Evolutionary conservation across 1,284 basidiomycete genomes (phyloP).

Genomic region (Golubevia sp.): DNA sequence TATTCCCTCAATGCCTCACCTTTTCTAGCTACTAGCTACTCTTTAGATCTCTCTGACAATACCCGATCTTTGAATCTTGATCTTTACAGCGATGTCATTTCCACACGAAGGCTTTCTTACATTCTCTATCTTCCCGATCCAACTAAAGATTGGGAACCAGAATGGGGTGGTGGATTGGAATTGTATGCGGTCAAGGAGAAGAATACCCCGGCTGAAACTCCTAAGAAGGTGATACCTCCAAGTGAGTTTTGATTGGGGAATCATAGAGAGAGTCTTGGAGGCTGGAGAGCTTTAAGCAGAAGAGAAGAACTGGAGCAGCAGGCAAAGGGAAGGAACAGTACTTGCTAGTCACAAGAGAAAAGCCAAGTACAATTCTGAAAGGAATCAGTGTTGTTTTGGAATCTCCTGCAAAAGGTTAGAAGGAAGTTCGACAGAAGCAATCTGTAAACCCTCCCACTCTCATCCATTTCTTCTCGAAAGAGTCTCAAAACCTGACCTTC

Average conservation of each 20-base stretch:
- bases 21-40: background rate
- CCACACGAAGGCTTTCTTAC: constrained; percentile 90
- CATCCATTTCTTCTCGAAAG: background rate
- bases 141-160: constrained; percentile 70
- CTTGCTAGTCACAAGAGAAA: too few species aligned
- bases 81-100: constrained; percentile 92
- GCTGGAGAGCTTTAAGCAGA: too few species aligned
- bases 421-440: background rate
- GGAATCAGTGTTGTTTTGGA: too few species aligned
- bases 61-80: background rate
- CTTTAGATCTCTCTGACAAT: background rate
- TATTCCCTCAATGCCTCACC: background rate
- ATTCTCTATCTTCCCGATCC: constrained; percentile 96
- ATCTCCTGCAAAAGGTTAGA: background rate
- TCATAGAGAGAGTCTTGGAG: background rate
- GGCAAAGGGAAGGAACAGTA: too few species aligned
- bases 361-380: too few species aligned
- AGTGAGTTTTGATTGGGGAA: constrained; percentile 9
- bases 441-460: background rate
- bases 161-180: constrained; percentile 93
- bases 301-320: too few species aligned
- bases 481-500: background rate
- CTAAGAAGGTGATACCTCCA: constrained; percentile 46
- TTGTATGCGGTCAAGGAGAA: constrained; percentile 73
- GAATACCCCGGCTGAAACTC: constrained; percentile 41